Base-by-base conservation (phyloP, 1,284 basidiomycete species). In the Cryptococcus jaspeensis region DNA sequence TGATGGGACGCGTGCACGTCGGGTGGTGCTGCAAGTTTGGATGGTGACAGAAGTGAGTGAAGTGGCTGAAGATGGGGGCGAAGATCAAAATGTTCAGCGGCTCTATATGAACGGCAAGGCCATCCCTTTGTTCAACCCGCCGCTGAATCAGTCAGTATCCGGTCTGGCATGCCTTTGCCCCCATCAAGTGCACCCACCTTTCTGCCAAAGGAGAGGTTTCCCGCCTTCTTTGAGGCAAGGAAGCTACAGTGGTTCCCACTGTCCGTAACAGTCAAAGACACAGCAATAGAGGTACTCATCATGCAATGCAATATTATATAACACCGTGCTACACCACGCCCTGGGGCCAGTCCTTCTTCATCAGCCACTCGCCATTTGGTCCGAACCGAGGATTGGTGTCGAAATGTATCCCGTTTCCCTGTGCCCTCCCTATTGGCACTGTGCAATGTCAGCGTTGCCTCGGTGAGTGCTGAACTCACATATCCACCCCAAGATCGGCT, bases 341-440 rank as follows among this genome's bases (percentile, higher is more conserved):
- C 46, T 65, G 62, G 9, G 73, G 72, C 76, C 76, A 77, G 41
- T 74, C 67, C 41, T 66, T 53, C 56, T 71, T 67, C 51, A 61
- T 68, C 37, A 75, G 56, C 69, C 76, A 74, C 55, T 76, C 71
- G 2, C 76, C 76, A 53, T 75, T 66, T 0, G 72, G 71, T 7
- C 75, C 76, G 53, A 78, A 77, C 6, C 68, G 62, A 7, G 71
- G 71, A 58, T 76, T 76, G 18, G 64, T 59, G 1, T 57, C 50
- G 58, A 67, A 77, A 36, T 72, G 58, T 15, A 75, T 35, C 0
- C 76, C 76, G 51, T 78, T 71, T 1, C 73, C 74, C 20, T 62
- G 54, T 2, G 76, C 70, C 15, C 62, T 56, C 2, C 75, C 75
- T 8, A 78, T 60, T 0, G 76, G 76, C 2, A 78, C 76, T 78